Evolutionary conservation across 2,329 filamentous ascomycete genomes (phyloP), one percentile per base, ranked within the genome.

Genomic region (Teratosphaeria gauchensis): DNA sequence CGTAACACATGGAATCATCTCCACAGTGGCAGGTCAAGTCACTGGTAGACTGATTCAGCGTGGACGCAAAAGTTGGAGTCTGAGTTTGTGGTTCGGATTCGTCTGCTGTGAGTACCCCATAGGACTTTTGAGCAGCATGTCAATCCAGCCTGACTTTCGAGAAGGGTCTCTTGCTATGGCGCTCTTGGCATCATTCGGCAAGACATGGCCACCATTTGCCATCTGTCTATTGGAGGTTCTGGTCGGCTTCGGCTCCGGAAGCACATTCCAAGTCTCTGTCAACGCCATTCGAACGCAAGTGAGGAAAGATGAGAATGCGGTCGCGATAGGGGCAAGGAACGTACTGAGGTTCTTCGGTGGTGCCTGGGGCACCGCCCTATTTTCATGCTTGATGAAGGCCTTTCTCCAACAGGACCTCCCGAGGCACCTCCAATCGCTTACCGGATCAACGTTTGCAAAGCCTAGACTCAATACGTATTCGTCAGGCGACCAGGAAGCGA

Each of bases 181-280:
- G 35, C n/a, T 63, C 5, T 53, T 63, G 19, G 58, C 46, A 5
- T 55, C 30, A 30, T 38, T 52, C 12, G 48, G 53, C 28, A 32
- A 24, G 53, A 42, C 12, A 46, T 28, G 11, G 38, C 35, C 16
- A 14, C 12, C 38, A n/a, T 4, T 28, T 11, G 54, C 60, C 5
- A 52, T 63, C 54, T 54, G 60, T 14, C 48, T 62, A 1, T 35
- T 66, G 14, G 59, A 55, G 51, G 56, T 64, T 16, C 32, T 66
- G 12, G 59, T 65, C 28, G 65, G 63, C 1, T 24, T 66, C 4
- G 64, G 64, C 19, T 64, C 65, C 6, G 64, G 65, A 51, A 59
- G 59, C 16, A 60, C 57, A 9, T 68, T 66, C 58, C 63, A 65
- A 24, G 66, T 65, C 56, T 64, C 62, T 12, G 62, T 68, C 58